Evolutionary conservation across 2,329 filamentous ascomycete genomes (phyloP).

Genomic region (Geosmithia morbida): DNA sequence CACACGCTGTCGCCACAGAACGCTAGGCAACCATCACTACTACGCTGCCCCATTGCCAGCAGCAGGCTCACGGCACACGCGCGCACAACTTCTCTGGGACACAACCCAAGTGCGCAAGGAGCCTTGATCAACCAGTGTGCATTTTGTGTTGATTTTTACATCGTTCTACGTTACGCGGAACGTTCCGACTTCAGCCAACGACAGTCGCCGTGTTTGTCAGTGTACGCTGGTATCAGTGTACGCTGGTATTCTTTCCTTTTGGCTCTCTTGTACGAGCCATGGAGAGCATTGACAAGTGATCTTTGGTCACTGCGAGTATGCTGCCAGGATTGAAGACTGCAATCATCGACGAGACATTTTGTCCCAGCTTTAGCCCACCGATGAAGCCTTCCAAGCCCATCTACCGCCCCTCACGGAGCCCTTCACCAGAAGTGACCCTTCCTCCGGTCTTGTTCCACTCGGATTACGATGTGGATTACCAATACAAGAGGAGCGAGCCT

Average conservation of each 20-base stretch:
- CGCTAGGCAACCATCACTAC: not conserved
- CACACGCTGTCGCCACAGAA: not conserved
- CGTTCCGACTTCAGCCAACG: not conserved
- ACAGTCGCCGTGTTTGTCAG: not conserved
- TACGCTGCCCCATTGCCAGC: not conserved
- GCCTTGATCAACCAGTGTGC: not conserved
- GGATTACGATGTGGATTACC: not conserved
- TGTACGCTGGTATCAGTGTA: not conserved
- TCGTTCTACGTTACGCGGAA: not conserved
- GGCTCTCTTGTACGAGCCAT: not conserved
- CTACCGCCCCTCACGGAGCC: constrained; percentile 21
- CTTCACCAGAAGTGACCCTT: constrained; percentile 27
- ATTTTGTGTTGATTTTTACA: not conserved
- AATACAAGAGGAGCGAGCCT: constrained; percentile 29
- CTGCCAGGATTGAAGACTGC: not conserved
- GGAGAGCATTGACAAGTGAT: not conserved
- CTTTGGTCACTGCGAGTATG: not conserved
- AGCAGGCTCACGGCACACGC: not conserved
- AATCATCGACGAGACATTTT: constrained; percentile 1
- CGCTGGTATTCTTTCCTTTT: not conserved
- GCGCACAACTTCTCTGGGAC: not conserved
- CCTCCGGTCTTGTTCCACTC: constrained; percentile 3
- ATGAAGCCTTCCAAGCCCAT: constrained; percentile 8
- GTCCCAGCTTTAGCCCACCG: constrained; percentile 2
- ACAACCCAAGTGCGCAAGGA: not conserved